phyloP scores from a whole-genome alignment of 2,329 filamentous ascomycete genomes.

The Basipetospora chlamydospora region DNA sequence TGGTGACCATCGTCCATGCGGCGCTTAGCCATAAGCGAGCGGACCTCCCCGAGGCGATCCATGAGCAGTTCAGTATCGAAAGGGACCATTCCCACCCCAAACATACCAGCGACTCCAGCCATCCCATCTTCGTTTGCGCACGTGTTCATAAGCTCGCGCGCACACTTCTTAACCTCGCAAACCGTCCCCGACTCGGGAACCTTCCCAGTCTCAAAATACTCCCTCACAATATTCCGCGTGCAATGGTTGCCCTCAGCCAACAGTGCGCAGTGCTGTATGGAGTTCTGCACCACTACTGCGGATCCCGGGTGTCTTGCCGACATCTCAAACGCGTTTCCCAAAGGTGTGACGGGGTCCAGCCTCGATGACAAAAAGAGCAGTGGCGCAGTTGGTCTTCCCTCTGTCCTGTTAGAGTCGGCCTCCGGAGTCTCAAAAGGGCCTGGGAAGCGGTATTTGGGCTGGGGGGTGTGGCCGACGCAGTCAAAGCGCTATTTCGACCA shows the following conservation, averaged over 20 bases:
- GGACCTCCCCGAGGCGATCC: too few relatives aligned
- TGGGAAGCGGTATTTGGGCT: conserved; percentile 24
- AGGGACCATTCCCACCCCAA: too few relatives aligned
- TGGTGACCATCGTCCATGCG: too few relatives aligned
- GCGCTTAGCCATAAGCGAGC: too few relatives aligned
- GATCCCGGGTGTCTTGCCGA: conserved; percentile 14
- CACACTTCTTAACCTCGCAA: too few relatives aligned
- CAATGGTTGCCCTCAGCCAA: conserved; percentile 9
- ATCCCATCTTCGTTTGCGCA: too few relatives aligned
- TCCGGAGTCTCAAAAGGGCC: conserved; percentile 18
- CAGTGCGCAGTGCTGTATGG: conserved; percentile 15
- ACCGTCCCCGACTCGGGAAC: conserved; percentile 13
- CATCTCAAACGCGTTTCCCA: conserved; percentile 20
- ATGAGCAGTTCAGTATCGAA: too few relatives aligned
- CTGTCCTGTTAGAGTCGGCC: conserved; percentile 10
- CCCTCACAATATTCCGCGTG: conserved; percentile 10
- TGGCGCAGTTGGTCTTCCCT: conserved; percentile 23
- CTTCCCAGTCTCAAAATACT: conserved; percentile 16
- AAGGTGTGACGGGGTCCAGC: conserved; percentile 31
- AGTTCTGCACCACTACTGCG: conserved; percentile 16
- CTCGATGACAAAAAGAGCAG: conserved; percentile 27
- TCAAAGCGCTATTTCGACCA: conserved; percentile 22
- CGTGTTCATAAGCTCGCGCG: too few relatives aligned
- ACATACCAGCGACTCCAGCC: too few relatives aligned
- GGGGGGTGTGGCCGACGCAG: conserved; percentile 23